Percentiles rank a stretch among this genome's conserved stretches.
Conservation (phyloP, 768 basidiomycete genomes). For the Bullera alba region DNA sequence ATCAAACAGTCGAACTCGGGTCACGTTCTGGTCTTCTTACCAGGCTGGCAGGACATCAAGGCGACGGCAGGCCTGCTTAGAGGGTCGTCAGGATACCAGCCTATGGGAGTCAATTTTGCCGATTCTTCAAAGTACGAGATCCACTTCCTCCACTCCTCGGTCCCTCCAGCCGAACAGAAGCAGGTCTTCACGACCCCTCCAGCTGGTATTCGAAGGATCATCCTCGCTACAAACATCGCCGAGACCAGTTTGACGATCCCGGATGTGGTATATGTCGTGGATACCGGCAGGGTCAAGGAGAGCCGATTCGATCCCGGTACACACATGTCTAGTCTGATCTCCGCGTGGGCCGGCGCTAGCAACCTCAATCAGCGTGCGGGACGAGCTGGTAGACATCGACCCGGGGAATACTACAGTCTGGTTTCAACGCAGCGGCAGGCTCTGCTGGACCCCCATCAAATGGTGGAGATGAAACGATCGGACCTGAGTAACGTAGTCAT, state of each 20-base stretch:
- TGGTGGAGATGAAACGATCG: slow-evolving; percentile 89
- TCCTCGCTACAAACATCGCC: slow-evolving; percentile 89
- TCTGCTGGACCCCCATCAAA: slow-evolving; percentile 67
- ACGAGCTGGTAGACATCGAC: slow-evolving; percentile 81
- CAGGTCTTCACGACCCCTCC: slow-evolving; percentile 78
- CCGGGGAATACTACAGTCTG: slow-evolving; percentile 86
- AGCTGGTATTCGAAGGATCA: slow-evolving; percentile 70
- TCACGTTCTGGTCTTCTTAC: slow-evolving; percentile 72
- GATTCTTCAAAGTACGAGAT: slow-evolving; percentile 58
- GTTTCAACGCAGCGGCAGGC: slow-evolving; percentile 59
- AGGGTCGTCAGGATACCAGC: slow-evolving; percentile 49
- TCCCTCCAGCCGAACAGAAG: slow-evolving; percentile 83
- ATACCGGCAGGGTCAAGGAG: slow-evolving; percentile 81
- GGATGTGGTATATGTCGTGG: slow-evolving; percentile 89
- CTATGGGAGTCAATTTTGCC: slow-evolving; percentile 58
- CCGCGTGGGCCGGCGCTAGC: slow-evolving; percentile 82
- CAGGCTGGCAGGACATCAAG: slow-evolving; percentile 64
- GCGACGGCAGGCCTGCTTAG: slow-evolving; percentile 56
- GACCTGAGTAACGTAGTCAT: slow-evolving; percentile 88
- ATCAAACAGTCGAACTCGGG: slow-evolving; percentile 67
- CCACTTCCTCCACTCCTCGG: slow-evolving; percentile 80
- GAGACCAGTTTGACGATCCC: slow-evolving; percentile 94
- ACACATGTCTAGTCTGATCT: slow-evolving; percentile 79
- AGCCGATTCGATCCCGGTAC: slow-evolving; percentile 79
- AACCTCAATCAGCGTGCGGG: slow-evolving; percentile 88